These are phyloP conservation scores for Dryas alaskensis DNA, from an alignment of 306 rosid species.

Conservation along the genomic window DNA sequence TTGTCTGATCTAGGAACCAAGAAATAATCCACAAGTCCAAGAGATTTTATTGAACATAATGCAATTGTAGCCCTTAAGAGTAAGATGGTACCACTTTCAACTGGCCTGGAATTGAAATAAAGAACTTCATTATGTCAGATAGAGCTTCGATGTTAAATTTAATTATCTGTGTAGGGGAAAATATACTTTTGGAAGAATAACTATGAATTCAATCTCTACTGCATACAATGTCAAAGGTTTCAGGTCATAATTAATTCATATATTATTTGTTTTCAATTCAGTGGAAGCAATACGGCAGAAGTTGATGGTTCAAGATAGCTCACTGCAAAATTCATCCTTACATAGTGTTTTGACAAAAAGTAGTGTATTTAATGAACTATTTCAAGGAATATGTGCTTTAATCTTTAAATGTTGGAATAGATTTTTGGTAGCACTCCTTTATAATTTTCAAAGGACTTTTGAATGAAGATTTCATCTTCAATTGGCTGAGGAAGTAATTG, in stretches of 20 bases:
- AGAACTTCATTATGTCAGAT: background rate
- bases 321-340: conserved; percentile 33
- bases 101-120: background rate
- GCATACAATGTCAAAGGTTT: background rate
- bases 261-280: conserved; percentile 33
- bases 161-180: background rate
- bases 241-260: background rate
- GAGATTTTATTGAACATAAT: background rate
- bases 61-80: background rate
- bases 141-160: background rate
- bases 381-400: no score
- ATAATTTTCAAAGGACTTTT: no score
- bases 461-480: no score
- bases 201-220: background rate
- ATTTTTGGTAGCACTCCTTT: no score
- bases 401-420: no score
- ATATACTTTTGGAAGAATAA: background rate
- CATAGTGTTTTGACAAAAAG: no score
- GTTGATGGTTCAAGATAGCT: conserved; percentile 60
- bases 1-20: background rate
- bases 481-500: no score
- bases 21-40: background rate
- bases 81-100: background rate
- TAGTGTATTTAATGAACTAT: no score
- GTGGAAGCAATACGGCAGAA: conserved; percentile 73